Base-by-base conservation (phyloP, 768 basidiomycete genomes). In the Chalciporus pseudorubinellus region DNA sequence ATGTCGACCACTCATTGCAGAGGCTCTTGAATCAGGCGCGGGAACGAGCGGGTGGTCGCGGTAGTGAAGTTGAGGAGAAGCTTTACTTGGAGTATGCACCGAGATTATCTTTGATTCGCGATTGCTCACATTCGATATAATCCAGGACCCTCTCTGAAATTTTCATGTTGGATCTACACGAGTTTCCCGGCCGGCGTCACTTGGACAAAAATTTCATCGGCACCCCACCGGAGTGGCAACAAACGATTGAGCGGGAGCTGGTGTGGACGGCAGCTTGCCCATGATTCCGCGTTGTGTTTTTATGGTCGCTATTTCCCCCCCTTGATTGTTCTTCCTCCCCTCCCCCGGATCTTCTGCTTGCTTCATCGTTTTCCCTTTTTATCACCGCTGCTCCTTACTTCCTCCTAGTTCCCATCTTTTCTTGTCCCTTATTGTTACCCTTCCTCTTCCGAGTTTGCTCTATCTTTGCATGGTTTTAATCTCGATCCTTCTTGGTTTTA, bases 101-200 rank as follows among this genome's bases (percentile, higher is more conserved):
- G 19, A 38, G 36, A 24, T 24, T 4, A 24, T 24, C 24, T 38
- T 10, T 38, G 39, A 14, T 29, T 22, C 16, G 21, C 26, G 29
- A 21, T 43, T 21, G 12, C 34, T 48, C 31, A 13, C 47, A 21
- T 36, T 38, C 39, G 28, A 4, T 36, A 28, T 50, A 28, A n/a
- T 2, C 6, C 21, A 50, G 48, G 18, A 29, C 39, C 18, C 18
- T 50, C 18, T 22, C 39, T 2, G 39, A 42, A 24, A 44, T 28
- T 34, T 51, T 51, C 43, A 40, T 44, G 31, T 21, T 19, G 13
- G 50, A 51, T 24, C 42, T 51, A 4, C 42, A 20, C 14, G 50
- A 51, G 22, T 45, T 28, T n/a, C 50, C 50, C 12, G 50, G 50
- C 18, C 19, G 33, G 19, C 26, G 41, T 4, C 16, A 11, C 3